Evolutionary conservation across 805 yeast species (phyloP).

Genomic region (Myxozyma monticola): DNA sequence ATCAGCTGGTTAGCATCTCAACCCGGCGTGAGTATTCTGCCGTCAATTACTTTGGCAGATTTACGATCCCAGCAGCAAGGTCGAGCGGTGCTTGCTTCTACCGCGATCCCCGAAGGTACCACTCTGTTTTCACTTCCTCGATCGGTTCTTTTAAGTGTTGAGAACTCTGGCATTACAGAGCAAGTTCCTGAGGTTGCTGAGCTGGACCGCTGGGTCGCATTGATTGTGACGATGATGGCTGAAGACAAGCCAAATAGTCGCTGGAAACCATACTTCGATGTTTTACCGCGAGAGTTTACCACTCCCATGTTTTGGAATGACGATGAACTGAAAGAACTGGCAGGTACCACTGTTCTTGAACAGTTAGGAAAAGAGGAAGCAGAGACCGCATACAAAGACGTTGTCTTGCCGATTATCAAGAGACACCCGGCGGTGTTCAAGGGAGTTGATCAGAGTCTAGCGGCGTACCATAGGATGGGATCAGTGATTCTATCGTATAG

Average conservation of each 20-base stretch:
- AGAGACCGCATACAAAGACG: conserved; percentile 53
- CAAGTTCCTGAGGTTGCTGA: conserved; percentile 33
- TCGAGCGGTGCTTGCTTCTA: conserved; percentile 68
- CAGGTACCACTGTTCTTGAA: conserved; percentile 68
- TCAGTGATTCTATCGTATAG: conserved; percentile 85
- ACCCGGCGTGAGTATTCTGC: conserved; percentile 44
- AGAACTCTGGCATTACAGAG: conserved; percentile 43
- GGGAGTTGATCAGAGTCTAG: conserved; percentile 45
- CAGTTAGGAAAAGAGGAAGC: conserved; percentile 75
- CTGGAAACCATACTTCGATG: conserved; percentile 71
- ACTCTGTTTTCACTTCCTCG: conserved; percentile 70
- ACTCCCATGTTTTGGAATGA: conserved; percentile 80
- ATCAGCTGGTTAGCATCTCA: conserved; percentile 22
- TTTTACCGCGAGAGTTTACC: conserved; percentile 64
- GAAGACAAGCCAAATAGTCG: conserved; percentile 55
- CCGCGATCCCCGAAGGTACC: conserved; percentile 63
- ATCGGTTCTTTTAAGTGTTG: conserved; percentile 55
- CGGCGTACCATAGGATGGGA: conserved; percentile 70
- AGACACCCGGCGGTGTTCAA: conserved; percentile 30
- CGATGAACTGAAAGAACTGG: conserved; percentile 55
- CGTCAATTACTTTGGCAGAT: conserved; percentile 62
- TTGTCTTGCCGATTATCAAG: conserved; percentile 47
- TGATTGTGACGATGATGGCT: conserved; percentile 66
- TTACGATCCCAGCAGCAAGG: conserved; percentile 64
- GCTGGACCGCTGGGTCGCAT: conserved; percentile 71